phyloP scores from a whole-genome alignment of 169 alveolate species.

The Plasmodium gonderi region DNA sequence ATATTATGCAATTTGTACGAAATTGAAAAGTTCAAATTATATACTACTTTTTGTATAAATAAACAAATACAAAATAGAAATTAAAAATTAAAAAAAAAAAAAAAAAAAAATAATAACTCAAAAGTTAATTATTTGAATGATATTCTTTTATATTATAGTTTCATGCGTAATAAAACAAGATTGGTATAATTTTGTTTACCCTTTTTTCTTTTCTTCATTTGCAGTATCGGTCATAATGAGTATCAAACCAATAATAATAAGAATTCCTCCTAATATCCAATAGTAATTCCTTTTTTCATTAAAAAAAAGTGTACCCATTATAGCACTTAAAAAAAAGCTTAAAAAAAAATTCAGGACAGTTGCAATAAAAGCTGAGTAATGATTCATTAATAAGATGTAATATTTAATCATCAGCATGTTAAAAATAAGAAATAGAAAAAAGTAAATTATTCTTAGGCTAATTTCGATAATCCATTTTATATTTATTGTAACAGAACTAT shows the following conservation, averaged over 20 bases:
- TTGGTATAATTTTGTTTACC: background rate
- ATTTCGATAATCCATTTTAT: constrained; percentile 10
- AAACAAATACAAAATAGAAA: background rate
- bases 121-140: background rate
- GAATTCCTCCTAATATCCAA: constrained; percentile 37
- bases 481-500: background rate
- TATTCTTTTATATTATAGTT: background rate
- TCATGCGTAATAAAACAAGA: background rate
- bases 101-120: background rate
- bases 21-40: background rate
- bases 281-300: constrained; percentile 36
- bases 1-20: background rate
- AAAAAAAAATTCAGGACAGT: constrained; percentile 54
- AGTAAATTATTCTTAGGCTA: constrained; percentile 22
- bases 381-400: constrained; percentile 45
- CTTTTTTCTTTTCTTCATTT: constrained; percentile 39
- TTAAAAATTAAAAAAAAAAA: background rate
- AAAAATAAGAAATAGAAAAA: constrained; percentile 31
- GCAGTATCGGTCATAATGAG: constrained; percentile 32
- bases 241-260: constrained; percentile 32
- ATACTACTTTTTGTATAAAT: background rate
- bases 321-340: constrained; percentile 57
- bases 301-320: constrained; percentile 49
- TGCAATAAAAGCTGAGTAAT: constrained; percentile 54
- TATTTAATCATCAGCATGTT: constrained; percentile 51